Evolutionary conservation across 192 early-diverging fungal genomes (phyloP).

Genomic region (Dissophora ornata): DNA sequence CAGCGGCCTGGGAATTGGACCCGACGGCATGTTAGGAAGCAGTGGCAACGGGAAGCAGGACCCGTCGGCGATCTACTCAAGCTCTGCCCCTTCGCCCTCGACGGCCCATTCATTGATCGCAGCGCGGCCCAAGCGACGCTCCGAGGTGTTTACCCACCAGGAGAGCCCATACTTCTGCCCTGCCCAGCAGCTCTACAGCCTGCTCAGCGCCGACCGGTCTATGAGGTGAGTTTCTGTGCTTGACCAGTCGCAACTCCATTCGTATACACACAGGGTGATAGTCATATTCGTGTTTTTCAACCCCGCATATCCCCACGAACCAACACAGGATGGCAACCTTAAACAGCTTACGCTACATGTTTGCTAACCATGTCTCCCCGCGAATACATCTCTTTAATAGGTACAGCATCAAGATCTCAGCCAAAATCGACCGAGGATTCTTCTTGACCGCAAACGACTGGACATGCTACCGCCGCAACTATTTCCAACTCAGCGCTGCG

Average conservation of each 20-base stretch:
- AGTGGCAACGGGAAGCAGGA: constrained; percentile 6
- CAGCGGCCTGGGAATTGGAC: constrained; percentile 15
- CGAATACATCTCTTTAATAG: constrained; percentile 44
- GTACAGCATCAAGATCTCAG: constrained; percentile 70
- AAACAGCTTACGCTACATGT: no score
- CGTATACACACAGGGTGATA: no score
- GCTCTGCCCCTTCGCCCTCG: constrained; percentile 34
- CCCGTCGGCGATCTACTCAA: constrained; percentile 31
- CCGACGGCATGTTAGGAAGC: constrained; percentile 16
- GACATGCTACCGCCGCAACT: constrained; percentile 97
- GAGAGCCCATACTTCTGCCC: constrained; percentile 76
- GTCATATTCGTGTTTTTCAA: no score
- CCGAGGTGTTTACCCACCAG: constrained; percentile 58
- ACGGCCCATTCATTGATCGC: constrained; percentile 3
- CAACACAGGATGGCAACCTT: background rate
- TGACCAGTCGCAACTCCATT: no score
- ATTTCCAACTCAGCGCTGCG: constrained; percentile 84
- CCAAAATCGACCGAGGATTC: constrained; percentile 94
- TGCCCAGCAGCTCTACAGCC: constrained; percentile 69
- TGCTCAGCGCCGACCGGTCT: constrained; percentile 71
- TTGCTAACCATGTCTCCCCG: no score
- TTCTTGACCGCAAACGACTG: constrained; percentile 89
- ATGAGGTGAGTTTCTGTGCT: constrained; percentile 54
- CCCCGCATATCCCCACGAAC: constrained; percentile 3
- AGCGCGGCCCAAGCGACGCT: constrained; percentile 31